These are phyloP conservation scores for Ustilago loliicola DNA, from an alignment of 1,284 basidiomycete species.

Conservation along the genomic window DNA sequence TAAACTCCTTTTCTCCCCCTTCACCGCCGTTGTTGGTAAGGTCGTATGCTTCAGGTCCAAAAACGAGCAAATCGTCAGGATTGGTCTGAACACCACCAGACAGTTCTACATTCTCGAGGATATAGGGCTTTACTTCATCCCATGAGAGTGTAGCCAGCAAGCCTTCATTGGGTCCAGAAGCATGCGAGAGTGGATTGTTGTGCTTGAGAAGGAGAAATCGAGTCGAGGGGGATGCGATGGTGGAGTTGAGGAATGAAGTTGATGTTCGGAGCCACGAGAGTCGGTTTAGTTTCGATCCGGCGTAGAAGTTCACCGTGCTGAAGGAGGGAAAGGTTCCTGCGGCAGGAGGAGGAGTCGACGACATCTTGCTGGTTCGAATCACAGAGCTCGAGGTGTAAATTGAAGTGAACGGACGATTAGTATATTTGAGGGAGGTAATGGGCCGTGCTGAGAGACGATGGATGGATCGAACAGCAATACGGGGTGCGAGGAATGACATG, in stretches of 20 bases:
- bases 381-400: neutral
- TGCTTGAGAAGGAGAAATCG: constrained; percentile 67
- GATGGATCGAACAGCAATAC: constrained; percentile 27
- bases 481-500: constrained; percentile 17
- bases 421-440: neutral
- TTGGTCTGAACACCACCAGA: constrained; percentile 32
- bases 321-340: constrained; percentile 40
- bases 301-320: constrained; percentile 65
- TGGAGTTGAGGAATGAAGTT: constrained; percentile 67
- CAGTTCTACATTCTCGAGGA: constrained; percentile 44
- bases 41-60: constrained; percentile 59
- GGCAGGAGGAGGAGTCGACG: constrained; percentile 3
- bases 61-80: constrained; percentile 35
- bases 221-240: constrained; percentile 61
- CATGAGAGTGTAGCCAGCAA: constrained; percentile 64
- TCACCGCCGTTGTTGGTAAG: constrained; percentile 16
- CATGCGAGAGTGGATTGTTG: constrained; percentile 67
- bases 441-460: constrained; percentile 14
- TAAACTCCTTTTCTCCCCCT: constrained; percentile 39
- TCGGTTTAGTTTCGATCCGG: constrained; percentile 63
- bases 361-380: constrained; percentile 15
- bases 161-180: constrained; percentile 36
- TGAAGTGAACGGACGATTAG: neutral
- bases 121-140: constrained; percentile 61
- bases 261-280: constrained; percentile 68